Evolutionary conservation across 2,329 filamentous ascomycete species (phyloP), one percentile per base, ranked within the genome.

Genomic region (Exophiala phaeomuriformis): DNA sequence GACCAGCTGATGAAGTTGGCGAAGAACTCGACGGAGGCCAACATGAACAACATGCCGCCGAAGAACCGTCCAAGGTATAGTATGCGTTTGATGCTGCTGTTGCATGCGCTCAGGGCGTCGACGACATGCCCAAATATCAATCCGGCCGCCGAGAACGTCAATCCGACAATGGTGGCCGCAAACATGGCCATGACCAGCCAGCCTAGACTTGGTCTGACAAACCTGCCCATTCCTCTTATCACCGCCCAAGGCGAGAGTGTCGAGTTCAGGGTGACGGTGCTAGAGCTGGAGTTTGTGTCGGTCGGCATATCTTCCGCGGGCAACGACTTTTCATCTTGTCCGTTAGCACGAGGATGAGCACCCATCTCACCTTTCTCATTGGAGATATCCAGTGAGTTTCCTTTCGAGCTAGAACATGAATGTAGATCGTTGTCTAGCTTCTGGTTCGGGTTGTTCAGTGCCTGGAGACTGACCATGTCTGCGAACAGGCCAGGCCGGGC

Each of bases 61-160:
- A 77, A 81, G 59, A 84, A 75, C 35, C 72, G 67, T 4, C 79
- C 80, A 29, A 67, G 64, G 7, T 70, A 72, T 3, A 72, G 69
- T 43, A 83, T 81, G 7, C 69, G 71, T 3, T 69, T 67, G 2
- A 45, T 31, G 1, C 72, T 65, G 7, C 70, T 67, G 37, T 77
- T 72, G 66, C 79, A 83, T 1, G 77, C 74, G 53, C 74, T 80
- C 36, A 84, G 68, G 37, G 68, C 74, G n/a, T 77, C 77, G 42
- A 84, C 74, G 1, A 78, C 79, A 63, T 80, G 76, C 43, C 81
- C 81, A 54, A 84, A 83, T 39, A 84, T 77, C 3, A 82, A 68
- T 12, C 77, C 80, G 45, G 77, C 75, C 0, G 73, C 79, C 12
- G 77, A 77, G 64, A 79, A 83, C 1, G 80, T 76, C 8, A 74